Evolutionary conservation across 2,329 filamentous ascomycete genomes (phyloP).

Genomic region (Paramyrothecium roridum): DNA sequence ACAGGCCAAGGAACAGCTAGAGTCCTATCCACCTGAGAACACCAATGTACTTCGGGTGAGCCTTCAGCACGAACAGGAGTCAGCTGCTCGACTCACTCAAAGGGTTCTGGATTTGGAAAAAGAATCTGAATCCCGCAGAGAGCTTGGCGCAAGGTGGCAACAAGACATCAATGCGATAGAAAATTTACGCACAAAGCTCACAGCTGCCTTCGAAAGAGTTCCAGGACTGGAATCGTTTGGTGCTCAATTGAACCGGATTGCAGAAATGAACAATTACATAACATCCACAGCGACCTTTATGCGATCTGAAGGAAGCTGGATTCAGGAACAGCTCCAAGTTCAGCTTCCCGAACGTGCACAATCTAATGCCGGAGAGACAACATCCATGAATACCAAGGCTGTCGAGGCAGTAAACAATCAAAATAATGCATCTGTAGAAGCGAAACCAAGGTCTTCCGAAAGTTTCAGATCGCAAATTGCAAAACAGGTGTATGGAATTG

Average conservation of each 20-base stretch:
- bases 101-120: slow-evolving; percentile 17
- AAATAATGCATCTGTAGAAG: neutral
- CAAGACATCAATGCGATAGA: slow-evolving; percentile 23
- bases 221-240: slow-evolving; percentile 19
- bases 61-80: slow-evolving; percentile 10
- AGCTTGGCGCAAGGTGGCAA: slow-evolving; percentile 20
- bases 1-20: slow-evolving; percentile 14
- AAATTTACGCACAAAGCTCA: slow-evolving; percentile 17
- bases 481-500: neutral
- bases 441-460: neutral
- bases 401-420: neutral
- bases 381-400: neutral
- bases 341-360: neutral
- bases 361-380: neutral
- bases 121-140: slow-evolving; percentile 10
- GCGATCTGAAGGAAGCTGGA: slow-evolving; percentile 22
- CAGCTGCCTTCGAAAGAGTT: slow-evolving; percentile 15
- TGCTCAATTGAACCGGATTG: slow-evolving; percentile 19
- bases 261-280: slow-evolving; percentile 21
- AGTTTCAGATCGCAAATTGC: neutral
- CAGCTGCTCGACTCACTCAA: slow-evolving; percentile 7
- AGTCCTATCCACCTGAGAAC: neutral
- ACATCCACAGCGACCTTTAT: slow-evolving; percentile 25
- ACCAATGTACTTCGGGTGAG: slow-evolving; percentile 5
- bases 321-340: slow-evolving; percentile 16